Evolutionary conservation across 2,329 filamentous ascomycete genomes (phyloP), one percentile per base, ranked within the genome.

Genomic region (Fusarium sp.): DNA sequence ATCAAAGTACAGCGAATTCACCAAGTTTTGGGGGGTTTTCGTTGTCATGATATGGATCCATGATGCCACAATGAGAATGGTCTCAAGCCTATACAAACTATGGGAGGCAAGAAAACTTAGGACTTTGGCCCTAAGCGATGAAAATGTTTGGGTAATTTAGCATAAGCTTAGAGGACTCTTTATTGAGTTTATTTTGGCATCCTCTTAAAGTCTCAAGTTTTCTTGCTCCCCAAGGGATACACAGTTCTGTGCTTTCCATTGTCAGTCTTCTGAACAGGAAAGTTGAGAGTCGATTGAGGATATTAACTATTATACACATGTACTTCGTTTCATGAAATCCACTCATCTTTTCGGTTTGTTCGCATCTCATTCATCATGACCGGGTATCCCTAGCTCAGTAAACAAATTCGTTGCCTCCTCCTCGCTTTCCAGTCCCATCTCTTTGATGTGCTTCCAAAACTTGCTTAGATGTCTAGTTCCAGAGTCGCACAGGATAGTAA

Each of bases 401-500:
- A 91, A 84, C 57, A 92, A 71, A 75, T 89, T 82, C 79, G 79
- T 79, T 69, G 83, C 77, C 58, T 84, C 83, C 40, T 83, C 81
- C 50, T 76, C 72, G 5, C 56, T 68, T 38, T 92, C 89, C 69
- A 94, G 83, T 6, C 91, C 92, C 80, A 93, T 85, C 58, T 91
- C 88, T 28, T 89, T 92, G 60, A 94, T 89, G 71, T 88, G 86
- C 78, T 92, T 93, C 92, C 93, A 96, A 79, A 97, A 95, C 82
- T 95, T 96, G 83, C 92, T 95, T 58, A 96, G 82, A 81, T 96
- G 94, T 72, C 94, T 87, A 15, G 91, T 91, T n/a, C 94, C 93
- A n/a, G 89, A 90, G 83, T 97, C 94, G 81, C 94, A 96, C 12
- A 96, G 83, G n/a, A 97, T 86, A 0, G 94, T 96, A n/a, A 95